These are phyloP conservation scores for Stemphylium lycopersici DNA, from an alignment of 2,329 filamentous ascomycete species.

Conservation along the genomic window DNA sequence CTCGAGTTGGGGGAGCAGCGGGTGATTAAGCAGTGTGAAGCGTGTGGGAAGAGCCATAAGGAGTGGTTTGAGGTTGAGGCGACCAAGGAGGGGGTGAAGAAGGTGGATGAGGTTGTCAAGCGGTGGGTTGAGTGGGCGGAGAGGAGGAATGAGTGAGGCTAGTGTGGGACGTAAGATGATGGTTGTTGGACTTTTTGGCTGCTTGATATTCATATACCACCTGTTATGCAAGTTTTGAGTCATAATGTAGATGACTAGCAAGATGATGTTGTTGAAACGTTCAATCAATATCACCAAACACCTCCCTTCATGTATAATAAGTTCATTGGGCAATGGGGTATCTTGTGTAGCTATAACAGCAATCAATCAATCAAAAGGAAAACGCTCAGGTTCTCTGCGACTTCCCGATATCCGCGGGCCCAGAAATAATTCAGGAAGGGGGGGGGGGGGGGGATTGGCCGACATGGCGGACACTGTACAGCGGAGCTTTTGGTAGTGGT, in stretches of 20 bases:
- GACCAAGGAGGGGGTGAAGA: conserved; percentile 70
- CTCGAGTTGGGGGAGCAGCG: conserved; percentile 73
- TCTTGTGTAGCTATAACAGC: conserved; percentile 35
- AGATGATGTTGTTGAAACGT: too few relatives aligned
- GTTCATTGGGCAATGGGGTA: conserved; percentile 37
- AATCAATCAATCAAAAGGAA: conserved; percentile 16
- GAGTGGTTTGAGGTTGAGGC: conserved; percentile 96
- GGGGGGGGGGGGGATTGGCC: conserved; percentile 16
- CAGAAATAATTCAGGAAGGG: conserved; percentile 6
- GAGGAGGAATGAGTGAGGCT: conserved; percentile 21
- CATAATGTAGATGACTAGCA: too few relatives aligned
- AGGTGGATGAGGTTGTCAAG: conserved; percentile 74
- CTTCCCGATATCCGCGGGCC: conserved; percentile 1
- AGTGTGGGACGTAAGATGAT: too few relatives aligned
- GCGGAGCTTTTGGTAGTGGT: conserved; percentile 19
- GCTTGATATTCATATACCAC: too few relatives aligned
- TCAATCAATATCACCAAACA: too few relatives aligned
- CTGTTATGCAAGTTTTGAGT: too few relatives aligned
- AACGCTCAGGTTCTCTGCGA: conserved; percentile 8
- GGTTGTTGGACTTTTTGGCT: too few relatives aligned
- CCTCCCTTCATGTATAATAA: background rate
- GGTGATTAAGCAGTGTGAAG: conserved; percentile 69
- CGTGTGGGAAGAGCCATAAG: conserved; percentile 82
- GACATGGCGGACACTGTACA: conserved; percentile 37
- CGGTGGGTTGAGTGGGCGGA: conserved; percentile 89